These are phyloP conservation scores for Leishmania turanica DNA, from an alignment of 208 protist species.

Conservation along the genomic window DNA sequence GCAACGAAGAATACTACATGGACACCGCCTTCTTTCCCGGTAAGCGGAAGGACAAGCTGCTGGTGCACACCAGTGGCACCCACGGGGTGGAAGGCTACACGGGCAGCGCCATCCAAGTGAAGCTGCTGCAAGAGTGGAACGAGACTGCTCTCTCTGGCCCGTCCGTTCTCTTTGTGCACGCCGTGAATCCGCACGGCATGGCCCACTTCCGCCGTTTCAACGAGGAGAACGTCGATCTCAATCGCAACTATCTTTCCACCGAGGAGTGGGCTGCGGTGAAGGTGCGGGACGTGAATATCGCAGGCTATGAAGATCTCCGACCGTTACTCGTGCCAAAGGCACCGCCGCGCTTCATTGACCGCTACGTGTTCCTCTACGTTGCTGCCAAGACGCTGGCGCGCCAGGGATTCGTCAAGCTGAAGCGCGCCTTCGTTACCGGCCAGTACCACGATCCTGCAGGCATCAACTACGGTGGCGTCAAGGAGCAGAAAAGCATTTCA, in stretches of 20 bases:
- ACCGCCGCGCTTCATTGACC: conserved; percentile 70
- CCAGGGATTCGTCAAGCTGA: conserved; percentile 49
- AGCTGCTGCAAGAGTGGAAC: conserved; percentile 72
- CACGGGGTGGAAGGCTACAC: conserved; percentile 89
- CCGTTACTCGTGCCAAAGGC: conserved; percentile 28
- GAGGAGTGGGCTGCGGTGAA: conserved; percentile 59
- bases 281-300: conserved; percentile 39
- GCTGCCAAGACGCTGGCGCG: conserved; percentile 29
- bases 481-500: conserved; percentile 62
- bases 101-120: conserved; percentile 81
- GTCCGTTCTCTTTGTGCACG: conserved; percentile 86
- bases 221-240: conserved; percentile 88
- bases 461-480: conserved; percentile 74
- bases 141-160: conserved; percentile 45
- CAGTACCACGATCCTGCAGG: conserved; percentile 78
- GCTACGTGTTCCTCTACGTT: conserved; percentile 59
- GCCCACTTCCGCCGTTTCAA: conserved; percentile 75
- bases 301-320: conserved; percentile 54
- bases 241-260: conserved; percentile 73
- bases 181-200: conserved; percentile 90
- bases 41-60: conserved; percentile 44
- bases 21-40: conserved; percentile 80
- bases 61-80: conserved; percentile 79
- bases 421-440: conserved; percentile 56
- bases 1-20: conserved; percentile 69